phyloP scores from a whole-genome alignment of 148 eudicot species.

The Dianthus caryophyllus region DNA sequence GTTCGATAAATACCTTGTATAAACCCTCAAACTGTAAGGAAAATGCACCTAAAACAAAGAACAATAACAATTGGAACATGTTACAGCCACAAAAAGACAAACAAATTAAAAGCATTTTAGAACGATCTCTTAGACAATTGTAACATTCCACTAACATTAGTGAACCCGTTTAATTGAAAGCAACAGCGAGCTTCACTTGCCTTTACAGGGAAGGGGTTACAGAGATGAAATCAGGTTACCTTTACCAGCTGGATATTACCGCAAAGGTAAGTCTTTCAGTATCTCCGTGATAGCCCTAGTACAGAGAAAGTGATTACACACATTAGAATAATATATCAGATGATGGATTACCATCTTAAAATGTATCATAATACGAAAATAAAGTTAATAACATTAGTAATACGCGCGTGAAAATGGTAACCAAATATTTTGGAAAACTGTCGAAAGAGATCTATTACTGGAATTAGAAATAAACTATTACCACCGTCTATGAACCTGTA shows the following conservation, averaged over 20 bases:
- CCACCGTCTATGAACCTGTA: conserved; percentile 60
- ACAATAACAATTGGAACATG: no score
- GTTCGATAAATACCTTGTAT: no score
- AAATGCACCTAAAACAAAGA: no score
- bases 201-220: not conserved
- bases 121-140: not conserved
- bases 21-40: no score
- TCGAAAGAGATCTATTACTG: not conserved
- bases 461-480: conserved; percentile 19
- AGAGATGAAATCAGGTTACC: conserved; percentile 38
- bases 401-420: conserved; percentile 12
- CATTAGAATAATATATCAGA: not conserved
- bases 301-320: conserved; percentile 19
- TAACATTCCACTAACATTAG: not conserved
- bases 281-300: conserved; percentile 98
- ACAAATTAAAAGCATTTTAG: no score
- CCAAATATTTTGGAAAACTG: conserved; percentile 19
- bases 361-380: no score
- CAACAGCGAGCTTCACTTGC: not conserved
- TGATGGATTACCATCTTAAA: not conserved
- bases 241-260: conserved; percentile 81
- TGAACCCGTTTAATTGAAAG: not conserved
- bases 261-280: conserved; percentile 91
- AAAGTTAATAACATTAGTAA: not conserved
- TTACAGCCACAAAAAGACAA: no score